Conservation (phyloP, 2,329 filamentous ascomycete species). For the Fusarium tuaranense region DNA sequence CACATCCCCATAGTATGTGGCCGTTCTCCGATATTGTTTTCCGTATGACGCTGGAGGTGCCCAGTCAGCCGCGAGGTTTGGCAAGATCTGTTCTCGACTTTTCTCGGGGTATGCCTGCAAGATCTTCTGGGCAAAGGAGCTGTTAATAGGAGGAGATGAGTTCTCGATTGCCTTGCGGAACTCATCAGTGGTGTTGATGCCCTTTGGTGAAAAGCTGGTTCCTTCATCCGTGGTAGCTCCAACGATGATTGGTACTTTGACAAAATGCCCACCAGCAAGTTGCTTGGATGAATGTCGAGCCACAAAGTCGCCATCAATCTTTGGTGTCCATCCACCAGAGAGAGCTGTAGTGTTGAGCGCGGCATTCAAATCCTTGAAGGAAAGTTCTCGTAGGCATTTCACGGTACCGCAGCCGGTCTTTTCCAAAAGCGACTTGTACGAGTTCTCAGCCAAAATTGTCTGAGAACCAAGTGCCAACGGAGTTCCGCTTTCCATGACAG, state of each 20-base stretch:
- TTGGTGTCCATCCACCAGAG: constrained; percentile 15
- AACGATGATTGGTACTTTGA: constrained; percentile 24
- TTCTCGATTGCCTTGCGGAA: constrained; percentile 3
- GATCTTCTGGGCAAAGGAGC: neutral
- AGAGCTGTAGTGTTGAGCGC: constrained; percentile 19
- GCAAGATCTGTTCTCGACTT: constrained; percentile 6
- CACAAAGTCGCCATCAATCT: constrained; percentile 26
- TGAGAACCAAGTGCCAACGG: constrained; percentile 6
- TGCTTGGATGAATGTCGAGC: constrained; percentile 4
- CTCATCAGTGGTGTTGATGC: constrained; percentile 17
- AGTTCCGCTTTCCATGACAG: constrained; percentile 23
- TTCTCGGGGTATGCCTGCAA: neutral
- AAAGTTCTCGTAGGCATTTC: constrained; percentile 3
- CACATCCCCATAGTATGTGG: constrained; percentile 22
- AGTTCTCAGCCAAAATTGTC: constrained; percentile 1
- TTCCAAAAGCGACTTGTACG: constrained; percentile 8
- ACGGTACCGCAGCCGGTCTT: constrained; percentile 11
- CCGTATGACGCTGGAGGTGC: constrained; percentile 14
- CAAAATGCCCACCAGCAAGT: constrained; percentile 14
- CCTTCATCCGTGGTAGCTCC: constrained; percentile 27
- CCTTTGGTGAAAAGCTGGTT: constrained; percentile 15
- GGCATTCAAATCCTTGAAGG: constrained; percentile 7
- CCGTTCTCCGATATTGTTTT: constrained; percentile 13
- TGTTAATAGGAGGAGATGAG: neutral
- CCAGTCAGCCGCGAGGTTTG: constrained; percentile 13